Evolutionary conservation across 148 eudicot genomes (phyloP).

Genomic region (Cornus kousa): DNA sequence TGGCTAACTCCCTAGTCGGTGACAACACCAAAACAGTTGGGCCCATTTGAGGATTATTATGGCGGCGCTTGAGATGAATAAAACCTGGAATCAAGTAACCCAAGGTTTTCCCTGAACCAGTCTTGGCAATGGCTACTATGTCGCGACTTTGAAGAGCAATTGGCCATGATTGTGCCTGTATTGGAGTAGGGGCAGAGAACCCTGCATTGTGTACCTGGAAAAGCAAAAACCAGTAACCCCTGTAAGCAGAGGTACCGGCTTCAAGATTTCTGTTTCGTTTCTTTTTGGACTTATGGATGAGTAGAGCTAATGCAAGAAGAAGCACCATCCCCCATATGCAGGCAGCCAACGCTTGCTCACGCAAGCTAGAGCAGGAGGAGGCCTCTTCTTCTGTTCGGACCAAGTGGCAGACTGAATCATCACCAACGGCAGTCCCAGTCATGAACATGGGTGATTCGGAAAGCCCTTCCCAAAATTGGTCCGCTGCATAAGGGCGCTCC

Average conservation of each 20-base stretch:
- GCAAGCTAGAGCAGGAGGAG: conserved; percentile 77
- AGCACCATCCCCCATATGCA: conserved; percentile 65
- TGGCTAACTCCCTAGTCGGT: conserved; percentile 94
- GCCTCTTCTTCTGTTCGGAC: conserved; percentile 74
- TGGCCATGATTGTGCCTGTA: conserved; percentile 97
- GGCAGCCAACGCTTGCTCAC: conserved; percentile 60
- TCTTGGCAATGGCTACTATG: conserved; percentile 89
- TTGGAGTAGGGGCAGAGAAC: conserved; percentile 82
- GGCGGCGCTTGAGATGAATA: conserved; percentile 60
- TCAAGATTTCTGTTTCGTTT: conserved; percentile 18
- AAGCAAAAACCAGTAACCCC: conserved; percentile 37
- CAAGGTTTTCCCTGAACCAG: conserved; percentile 89
- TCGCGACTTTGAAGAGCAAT: conserved; percentile 77
- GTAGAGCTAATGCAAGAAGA: conserved; percentile 52
- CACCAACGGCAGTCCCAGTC: conserved; percentile 65
- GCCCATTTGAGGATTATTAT: conserved; percentile 71
- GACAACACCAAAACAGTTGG: conserved; percentile 90
- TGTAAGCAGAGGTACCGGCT: conserved; percentile 29
- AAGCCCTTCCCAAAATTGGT: conserved; percentile 73
- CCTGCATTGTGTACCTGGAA: conserved; percentile 81
- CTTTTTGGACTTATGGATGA: conserved; percentile 29
- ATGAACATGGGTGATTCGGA: conserved; percentile 66
- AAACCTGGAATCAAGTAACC: conserved; percentile 89
- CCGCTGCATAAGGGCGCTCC: conserved; percentile 65
- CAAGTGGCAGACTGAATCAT: conserved; percentile 85